These are phyloP conservation scores for Zygotorulaspora florentina DNA, from an alignment of 805 yeast species.

Conservation along the genomic window DNA sequence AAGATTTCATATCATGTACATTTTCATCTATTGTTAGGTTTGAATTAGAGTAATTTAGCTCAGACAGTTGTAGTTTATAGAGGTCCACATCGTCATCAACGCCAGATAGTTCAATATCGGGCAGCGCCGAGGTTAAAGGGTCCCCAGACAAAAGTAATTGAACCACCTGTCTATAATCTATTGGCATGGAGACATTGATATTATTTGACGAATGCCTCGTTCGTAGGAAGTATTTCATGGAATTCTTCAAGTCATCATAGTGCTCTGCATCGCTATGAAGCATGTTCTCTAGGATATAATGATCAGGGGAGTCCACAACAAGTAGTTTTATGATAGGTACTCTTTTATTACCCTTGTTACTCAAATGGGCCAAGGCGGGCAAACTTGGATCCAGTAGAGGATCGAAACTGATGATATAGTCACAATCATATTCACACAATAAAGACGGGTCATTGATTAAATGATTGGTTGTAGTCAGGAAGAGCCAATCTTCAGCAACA, in stretches of 20 bases:
- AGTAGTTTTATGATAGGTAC: constrained; percentile 47
- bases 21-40: constrained; percentile 8
- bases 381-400: constrained; percentile 35
- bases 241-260: constrained; percentile 25
- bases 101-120: constrained; percentile 8
- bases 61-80: constrained; percentile 9
- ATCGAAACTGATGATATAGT: constrained; percentile 49
- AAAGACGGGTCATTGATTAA: constrained; percentile 34
- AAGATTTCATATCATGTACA: constrained; percentile 30
- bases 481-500: constrained; percentile 35
- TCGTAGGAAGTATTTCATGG: constrained; percentile 27
- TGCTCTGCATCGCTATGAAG: constrained; percentile 16
- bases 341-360: constrained; percentile 18
- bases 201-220: constrained; percentile 13
- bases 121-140: constrained; percentile 3
- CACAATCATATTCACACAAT: constrained; percentile 36
- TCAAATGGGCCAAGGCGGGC: constrained; percentile 29
- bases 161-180: constrained; percentile 10
- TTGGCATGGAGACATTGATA: background rate
- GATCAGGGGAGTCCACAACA: constrained; percentile 44
- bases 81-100: constrained; percentile 2
- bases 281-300: constrained; percentile 29
- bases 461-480: constrained; percentile 46
- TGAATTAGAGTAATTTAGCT: constrained; percentile 10
- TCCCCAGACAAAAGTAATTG: constrained; percentile 7